These are phyloP conservation scores for Penicillium sp. DNA, from an alignment of 2,329 filamentous ascomycete species.

Conservation along the genomic window DNA sequence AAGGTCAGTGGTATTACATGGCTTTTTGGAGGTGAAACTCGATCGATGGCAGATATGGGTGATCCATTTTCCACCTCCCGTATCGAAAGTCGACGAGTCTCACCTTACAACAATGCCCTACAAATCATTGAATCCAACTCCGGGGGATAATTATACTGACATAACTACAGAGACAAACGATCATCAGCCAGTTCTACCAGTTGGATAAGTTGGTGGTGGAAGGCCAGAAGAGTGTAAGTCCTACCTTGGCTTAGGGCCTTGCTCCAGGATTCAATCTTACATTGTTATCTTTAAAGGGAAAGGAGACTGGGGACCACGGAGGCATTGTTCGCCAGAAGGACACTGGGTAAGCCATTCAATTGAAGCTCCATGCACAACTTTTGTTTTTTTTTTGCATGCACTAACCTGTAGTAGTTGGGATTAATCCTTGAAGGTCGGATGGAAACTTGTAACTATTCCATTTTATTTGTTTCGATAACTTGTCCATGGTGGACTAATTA, in stretches of 20 bases:
- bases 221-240: conserved; percentile 71
- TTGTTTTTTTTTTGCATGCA: not conserved
- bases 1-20: conserved; percentile 64
- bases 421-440: conserved; percentile 18
- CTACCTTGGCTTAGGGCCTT: not conserved
- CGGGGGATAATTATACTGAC: conserved; percentile 35
- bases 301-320: conserved; percentile 62
- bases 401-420: conserved; percentile 30
- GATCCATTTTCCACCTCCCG: not conserved
- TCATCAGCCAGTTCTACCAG: conserved; percentile 93
- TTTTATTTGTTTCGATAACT: conserved; percentile 11
- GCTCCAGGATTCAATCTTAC: conserved; percentile 8
- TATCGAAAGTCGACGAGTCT: not conserved
- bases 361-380: not conserved
- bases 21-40: not conserved
- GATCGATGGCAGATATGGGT: not conserved
- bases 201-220: conserved; percentile 89
- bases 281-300: conserved; percentile 24
- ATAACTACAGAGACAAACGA: conserved; percentile 78
- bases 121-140: not conserved
- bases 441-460: conserved; percentile 9
- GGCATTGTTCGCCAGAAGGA: conserved; percentile 75
- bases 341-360: conserved; percentile 58
- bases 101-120: not conserved
- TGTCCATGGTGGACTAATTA: conserved; percentile 5